These are phyloP conservation scores for Trichoderma sp. DNA, from an alignment of 2,329 filamentous ascomycete genomes.

Conservation along the genomic window DNA sequence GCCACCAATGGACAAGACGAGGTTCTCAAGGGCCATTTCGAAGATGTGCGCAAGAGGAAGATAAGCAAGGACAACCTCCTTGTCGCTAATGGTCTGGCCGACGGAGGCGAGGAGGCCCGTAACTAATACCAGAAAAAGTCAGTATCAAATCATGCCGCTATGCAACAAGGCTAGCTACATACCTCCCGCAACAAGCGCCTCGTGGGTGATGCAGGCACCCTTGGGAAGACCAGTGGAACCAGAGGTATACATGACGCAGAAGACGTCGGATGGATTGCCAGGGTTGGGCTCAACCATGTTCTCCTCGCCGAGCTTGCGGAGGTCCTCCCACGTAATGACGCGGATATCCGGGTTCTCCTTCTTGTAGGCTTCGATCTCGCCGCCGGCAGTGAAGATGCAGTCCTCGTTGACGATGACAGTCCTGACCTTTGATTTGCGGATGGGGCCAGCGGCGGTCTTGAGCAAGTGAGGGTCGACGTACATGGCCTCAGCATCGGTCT, in stretches of 20 bases:
- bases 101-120: constrained; percentile 79
- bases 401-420: constrained; percentile 63
- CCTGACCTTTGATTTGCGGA: constrained; percentile 57
- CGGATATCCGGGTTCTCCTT: constrained; percentile 53
- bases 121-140: constrained; percentile 42
- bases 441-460: constrained; percentile 55
- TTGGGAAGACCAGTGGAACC: constrained; percentile 88
- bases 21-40: constrained; percentile 93
- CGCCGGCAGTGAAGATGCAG: constrained; percentile 49
- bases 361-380: constrained; percentile 56
- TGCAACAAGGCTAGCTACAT: constrained; percentile 30
- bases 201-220: constrained; percentile 80
- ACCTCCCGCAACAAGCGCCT: constrained; percentile 71
- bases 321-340: constrained; percentile 54
- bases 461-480: constrained; percentile 82
- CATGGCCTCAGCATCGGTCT: constrained; percentile 78
- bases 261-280: constrained; percentile 72
- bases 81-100: constrained; percentile 71
- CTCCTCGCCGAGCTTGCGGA: constrained; percentile 59
- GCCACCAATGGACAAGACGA: constrained; percentile 83
- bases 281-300: constrained; percentile 70
- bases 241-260: constrained; percentile 84
- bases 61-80: constrained; percentile 82
- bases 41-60: constrained; percentile 94
- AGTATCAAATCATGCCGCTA: background rate